These are phyloP conservation scores for Malus hybrid DNA, from an alignment of 331 rosid species.

Conservation along the genomic window DNA sequence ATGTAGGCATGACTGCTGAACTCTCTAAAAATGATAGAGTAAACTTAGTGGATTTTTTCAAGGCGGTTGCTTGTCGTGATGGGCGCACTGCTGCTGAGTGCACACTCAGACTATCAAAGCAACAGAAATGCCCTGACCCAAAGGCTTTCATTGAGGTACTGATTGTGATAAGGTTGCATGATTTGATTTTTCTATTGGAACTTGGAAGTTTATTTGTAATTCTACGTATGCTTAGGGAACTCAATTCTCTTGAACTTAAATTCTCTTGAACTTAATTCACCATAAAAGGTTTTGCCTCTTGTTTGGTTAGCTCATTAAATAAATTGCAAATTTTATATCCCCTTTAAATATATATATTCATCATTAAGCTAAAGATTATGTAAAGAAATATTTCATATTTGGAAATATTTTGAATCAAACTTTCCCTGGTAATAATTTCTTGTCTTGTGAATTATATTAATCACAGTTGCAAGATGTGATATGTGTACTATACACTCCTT, in stretches of 20 bases:
- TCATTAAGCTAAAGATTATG: no score
- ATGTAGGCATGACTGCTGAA: slow-evolving; percentile 99
- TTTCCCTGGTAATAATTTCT: not conserved
- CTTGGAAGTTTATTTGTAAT: not conserved
- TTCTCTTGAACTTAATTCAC: no score
- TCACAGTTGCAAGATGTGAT: not conserved
- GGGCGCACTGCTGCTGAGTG: slow-evolving; percentile 88
- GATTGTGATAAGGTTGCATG: not conserved
- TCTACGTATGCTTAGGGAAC: no score
- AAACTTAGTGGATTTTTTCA: slow-evolving; percentile 85
- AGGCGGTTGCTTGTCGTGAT: slow-evolving; percentile 92
- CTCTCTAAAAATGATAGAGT: slow-evolving; percentile 79
- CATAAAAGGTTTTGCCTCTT: no score
- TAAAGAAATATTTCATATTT: not conserved
- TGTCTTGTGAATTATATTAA: not conserved
- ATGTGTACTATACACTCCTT: not conserved
- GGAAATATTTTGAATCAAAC: not conserved
- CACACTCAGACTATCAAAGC: slow-evolving; percentile 70
- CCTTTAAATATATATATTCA: no score
- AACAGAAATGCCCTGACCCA: slow-evolving; percentile 92
- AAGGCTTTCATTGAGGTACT: slow-evolving; percentile 81
- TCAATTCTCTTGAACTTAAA: no score
- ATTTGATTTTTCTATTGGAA: not conserved
- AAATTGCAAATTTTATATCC: no score
- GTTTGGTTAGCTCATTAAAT: no score